phyloP scores from a whole-genome alignment of 257 asterid genomes.

The Coffea canephora region DNA sequence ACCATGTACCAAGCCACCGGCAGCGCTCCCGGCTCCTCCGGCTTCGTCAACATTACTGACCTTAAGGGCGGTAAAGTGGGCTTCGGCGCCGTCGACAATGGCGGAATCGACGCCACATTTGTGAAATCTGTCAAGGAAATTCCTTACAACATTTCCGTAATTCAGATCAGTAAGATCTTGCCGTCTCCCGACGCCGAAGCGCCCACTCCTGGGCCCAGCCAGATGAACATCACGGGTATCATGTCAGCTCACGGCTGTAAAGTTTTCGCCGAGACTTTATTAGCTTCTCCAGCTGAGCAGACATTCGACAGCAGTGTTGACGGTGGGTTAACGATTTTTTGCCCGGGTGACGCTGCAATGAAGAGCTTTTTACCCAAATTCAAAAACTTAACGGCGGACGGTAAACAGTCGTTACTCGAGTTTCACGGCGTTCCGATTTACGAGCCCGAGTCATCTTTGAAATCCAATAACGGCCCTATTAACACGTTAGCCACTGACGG shows the following conservation, averaged over 20 bases:
- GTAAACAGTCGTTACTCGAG: conserved; percentile 45
- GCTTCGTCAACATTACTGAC: conserved; percentile 60
- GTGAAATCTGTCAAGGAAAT: conserved; percentile 39
- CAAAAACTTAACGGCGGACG: conserved; percentile 43
- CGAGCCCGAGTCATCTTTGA: conserved; percentile 39
- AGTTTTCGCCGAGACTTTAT: conserved; percentile 58
- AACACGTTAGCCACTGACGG: conserved; percentile 67
- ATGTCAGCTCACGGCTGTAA: conserved; percentile 77
- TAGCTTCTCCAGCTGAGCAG: conserved; percentile 45
- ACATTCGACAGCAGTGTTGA: conserved; percentile 41
- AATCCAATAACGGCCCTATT: conserved; percentile 50
- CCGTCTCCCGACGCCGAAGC: conserved; percentile 65
- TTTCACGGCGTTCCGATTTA: conserved; percentile 58
- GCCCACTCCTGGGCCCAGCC: conserved; percentile 58
- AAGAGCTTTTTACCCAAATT: conserved; percentile 47
- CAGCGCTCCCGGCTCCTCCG: conserved; percentile 60
- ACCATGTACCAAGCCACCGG: conserved; percentile 79
- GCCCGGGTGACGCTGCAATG: conserved; percentile 79
- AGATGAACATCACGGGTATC: conserved; percentile 46
- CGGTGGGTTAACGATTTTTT: conserved; percentile 69
- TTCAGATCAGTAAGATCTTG: conserved; percentile 55
- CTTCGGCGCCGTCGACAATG: conserved; percentile 41
- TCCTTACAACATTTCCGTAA: conserved; percentile 67
- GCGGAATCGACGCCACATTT: conserved; percentile 40
- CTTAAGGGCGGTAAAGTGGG: conserved; percentile 66